A percentile compares a stretch with the other conserved stretches of the same genome.
phyloP scores from a whole-genome alignment of 768 basidiomycete species.

The Cubamyces lactineus region DNA sequence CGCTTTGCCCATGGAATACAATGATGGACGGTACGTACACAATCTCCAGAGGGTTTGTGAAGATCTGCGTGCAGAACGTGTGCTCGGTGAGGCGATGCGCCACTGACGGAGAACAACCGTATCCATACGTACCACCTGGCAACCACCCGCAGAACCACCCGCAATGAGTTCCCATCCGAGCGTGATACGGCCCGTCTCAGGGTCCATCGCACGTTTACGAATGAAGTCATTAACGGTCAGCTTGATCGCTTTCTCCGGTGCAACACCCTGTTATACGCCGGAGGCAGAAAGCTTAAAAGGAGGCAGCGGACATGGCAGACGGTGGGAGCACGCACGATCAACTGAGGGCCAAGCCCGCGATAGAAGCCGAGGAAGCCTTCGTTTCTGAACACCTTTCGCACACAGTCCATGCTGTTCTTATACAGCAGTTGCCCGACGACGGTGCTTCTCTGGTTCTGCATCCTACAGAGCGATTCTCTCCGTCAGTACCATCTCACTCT shows the following conservation, averaged over 20 bases:
- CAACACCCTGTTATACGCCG: constrained; percentile 68
- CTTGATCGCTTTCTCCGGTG: constrained; percentile 98
- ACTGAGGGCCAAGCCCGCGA: constrained; percentile 91
- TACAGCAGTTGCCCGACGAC: constrained; percentile 97
- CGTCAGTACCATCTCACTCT: not conserved
- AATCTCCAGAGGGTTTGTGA: constrained; percentile 97
- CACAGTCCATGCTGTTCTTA: constrained; percentile 95
- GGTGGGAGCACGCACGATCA: constrained; percentile 60
- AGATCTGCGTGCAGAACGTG: constrained; percentile 57
- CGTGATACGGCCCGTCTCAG: constrained; percentile 93
- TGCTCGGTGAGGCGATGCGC: constrained; percentile 5
- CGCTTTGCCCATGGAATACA: not conserved
- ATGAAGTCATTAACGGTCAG: constrained; percentile 94
- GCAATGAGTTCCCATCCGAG: constrained; percentile 90
- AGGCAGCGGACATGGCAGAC: constrained; percentile 5
- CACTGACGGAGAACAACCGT: not conserved
- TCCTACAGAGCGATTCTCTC: constrained; percentile 46
- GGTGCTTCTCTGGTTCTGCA: constrained; percentile 97
- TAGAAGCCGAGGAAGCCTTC: constrained; percentile 97
- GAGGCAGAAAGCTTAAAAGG: not conserved
- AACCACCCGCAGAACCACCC: constrained; percentile 92
- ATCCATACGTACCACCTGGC: constrained; percentile 84
- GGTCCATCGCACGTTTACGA: constrained; percentile 82
- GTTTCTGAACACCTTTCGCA: constrained; percentile 89
- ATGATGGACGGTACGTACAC: constrained; percentile 57